Conservation (phyloP, 495 filamentous ascomycete genomes). For the Penicillium atrosanguineum region DNA sequence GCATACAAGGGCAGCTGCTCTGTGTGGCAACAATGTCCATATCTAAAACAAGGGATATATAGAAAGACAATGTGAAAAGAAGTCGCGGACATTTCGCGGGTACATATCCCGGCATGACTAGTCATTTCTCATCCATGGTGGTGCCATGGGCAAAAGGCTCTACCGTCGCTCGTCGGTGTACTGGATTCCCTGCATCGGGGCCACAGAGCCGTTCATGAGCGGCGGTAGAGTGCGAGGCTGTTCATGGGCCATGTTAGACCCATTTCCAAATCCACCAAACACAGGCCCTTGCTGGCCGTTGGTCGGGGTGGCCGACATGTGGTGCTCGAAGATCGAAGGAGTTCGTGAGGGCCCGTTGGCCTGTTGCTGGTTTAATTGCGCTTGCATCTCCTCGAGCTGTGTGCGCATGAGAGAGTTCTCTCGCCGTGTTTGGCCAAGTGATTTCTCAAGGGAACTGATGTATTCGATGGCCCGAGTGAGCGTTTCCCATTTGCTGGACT, state of each 20-base stretch:
- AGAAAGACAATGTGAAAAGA: constrained; percentile 19
- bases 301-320: constrained; percentile 34
- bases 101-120: constrained; percentile 23
- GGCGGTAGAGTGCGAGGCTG: constrained; percentile 53
- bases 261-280: constrained; percentile 34
- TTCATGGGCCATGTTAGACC: constrained; percentile 33
- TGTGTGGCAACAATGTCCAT: constrained; percentile 4
- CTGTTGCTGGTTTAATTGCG: constrained; percentile 51
- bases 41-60: constrained; percentile 26
- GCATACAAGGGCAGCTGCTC: constrained; percentile 1
- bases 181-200: constrained; percentile 58
- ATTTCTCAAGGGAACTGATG: constrained; percentile 38
- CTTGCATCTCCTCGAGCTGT: constrained; percentile 49
- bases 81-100: constrained; percentile 15
- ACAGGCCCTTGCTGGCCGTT: constrained; percentile 39
- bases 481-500: constrained; percentile 99
- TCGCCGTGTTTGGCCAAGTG: constrained; percentile 26
- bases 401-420: constrained; percentile 53
- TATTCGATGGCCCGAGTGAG: constrained; percentile 61
- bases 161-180: constrained; percentile 53
- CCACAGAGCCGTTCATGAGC: constrained; percentile 47
- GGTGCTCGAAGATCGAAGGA: constrained; percentile 41
- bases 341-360: constrained; percentile 44
- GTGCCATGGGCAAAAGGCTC: constrained; percentile 2
- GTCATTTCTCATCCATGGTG: constrained; percentile 26